Evolutionary conservation across 805 yeast species (phyloP).

Genomic region (Ogataea paraovalis): DNA sequence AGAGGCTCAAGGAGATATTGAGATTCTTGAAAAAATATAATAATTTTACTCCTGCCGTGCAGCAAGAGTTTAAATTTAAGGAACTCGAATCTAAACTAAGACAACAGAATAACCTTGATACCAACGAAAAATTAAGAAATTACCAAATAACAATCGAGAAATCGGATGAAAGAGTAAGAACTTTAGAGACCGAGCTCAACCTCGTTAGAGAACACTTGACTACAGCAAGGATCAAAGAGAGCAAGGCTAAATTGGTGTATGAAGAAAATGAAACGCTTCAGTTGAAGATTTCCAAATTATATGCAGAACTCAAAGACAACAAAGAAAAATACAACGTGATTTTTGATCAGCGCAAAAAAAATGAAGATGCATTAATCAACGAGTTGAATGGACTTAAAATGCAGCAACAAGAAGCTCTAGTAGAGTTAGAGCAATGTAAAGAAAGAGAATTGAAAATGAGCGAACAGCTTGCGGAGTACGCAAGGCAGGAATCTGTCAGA

Average conservation of each 20-base stretch:
- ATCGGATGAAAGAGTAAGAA: conserved; percentile 18
- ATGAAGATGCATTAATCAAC: neutral
- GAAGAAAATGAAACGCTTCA: conserved; percentile 9
- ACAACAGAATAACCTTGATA: neutral
- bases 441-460: neutral
- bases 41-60: conserved; percentile 8
- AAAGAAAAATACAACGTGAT: neutral
- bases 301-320: neutral
- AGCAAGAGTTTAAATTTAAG: conserved; percentile 1
- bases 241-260: conserved; percentile 5
- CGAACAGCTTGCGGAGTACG: neutral
- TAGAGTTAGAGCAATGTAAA: neutral
- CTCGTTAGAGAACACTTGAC: conserved; percentile 19
- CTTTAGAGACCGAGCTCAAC: conserved; percentile 18
- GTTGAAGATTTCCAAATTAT: neutral
- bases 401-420: neutral
- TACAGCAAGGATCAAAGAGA: conserved; percentile 17
- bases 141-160: conserved; percentile 10
- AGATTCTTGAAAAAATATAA: conserved; percentile 51
- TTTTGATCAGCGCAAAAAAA: neutral
- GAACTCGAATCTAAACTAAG: conserved; percentile 1
- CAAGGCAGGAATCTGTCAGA: neutral
- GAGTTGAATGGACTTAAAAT: conserved; percentile 3
- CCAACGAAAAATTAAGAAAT: conserved; percentile 1
- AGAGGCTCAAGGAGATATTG: conserved; percentile 51